phyloP scores from a whole-genome alignment of 1,284 basidiomycete species.

The Austroboletus niveus region DNA sequence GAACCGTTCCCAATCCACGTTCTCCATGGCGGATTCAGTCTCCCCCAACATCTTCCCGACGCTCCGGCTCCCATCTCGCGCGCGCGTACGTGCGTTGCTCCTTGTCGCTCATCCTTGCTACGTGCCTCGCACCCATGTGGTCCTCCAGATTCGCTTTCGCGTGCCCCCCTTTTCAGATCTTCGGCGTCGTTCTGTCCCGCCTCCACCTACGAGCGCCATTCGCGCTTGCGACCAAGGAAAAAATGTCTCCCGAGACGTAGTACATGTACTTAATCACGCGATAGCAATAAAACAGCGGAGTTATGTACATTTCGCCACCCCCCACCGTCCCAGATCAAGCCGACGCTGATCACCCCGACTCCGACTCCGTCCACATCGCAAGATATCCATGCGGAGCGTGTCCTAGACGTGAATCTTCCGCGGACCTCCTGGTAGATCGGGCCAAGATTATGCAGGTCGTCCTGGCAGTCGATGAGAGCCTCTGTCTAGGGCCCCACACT shows the following conservation, averaged over 20 bases:
- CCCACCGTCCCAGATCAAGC: constrained; percentile 26
- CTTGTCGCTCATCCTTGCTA: constrained; percentile 11
- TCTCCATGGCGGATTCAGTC: constrained; percentile 14
- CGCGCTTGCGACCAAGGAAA: constrained; percentile 1
- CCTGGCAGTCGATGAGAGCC: constrained; percentile 20
- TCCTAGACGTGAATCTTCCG: constrained; percentile 32
- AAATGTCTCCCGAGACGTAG: background rate
- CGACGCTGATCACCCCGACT: constrained; percentile 24
- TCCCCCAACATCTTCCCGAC: constrained; percentile 14
- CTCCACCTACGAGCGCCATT: constrained; percentile 12
- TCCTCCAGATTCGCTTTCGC: constrained; percentile 29
- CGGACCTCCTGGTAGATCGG: constrained; percentile 31
- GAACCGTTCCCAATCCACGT: constrained; percentile 15
- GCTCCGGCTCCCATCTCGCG: constrained; percentile 4
- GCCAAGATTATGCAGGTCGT: constrained; percentile 25
- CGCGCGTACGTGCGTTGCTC: background rate
- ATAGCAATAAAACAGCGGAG: constrained; percentile 19
- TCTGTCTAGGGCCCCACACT: constrained; percentile 2
- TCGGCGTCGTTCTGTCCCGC: constrained; percentile 20
- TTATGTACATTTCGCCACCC: constrained; percentile 18
- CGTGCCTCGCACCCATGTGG: constrained; percentile 28
- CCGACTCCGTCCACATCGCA: constrained; percentile 33
- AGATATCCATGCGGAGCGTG: constrained; percentile 31
- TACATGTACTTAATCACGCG: constrained; percentile 11
- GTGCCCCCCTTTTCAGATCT: constrained; percentile 20